phyloP scores from a whole-genome alignment of 495 filamentous ascomycete genomes.

The Hyaloscypha variabilis region DNA sequence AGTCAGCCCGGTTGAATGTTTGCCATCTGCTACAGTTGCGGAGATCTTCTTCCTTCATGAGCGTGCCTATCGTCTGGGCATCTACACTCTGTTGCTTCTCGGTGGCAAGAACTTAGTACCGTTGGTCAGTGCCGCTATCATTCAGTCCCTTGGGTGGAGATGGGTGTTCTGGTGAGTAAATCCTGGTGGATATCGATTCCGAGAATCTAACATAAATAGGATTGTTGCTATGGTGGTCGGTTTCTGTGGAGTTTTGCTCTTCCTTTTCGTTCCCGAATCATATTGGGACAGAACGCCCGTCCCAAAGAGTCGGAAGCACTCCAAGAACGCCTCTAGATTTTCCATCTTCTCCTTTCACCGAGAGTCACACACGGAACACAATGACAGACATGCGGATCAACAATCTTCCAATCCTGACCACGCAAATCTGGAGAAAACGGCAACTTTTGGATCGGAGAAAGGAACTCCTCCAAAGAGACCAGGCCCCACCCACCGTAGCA shows the following conservation, averaged over 20 bases:
- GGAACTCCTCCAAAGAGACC: slow-evolving; percentile 13
- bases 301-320: slow-evolving; percentile 49
- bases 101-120: slow-evolving; percentile 94
- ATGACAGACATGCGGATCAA: slow-evolving; percentile 4
- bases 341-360: slow-evolving; percentile 10
- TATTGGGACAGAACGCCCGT: slow-evolving; percentile 91
- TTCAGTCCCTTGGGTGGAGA: slow-evolving; percentile 77
- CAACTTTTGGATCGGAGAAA: background rate
- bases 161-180: slow-evolving; percentile 84
- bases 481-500: slow-evolving; percentile 15
- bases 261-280: slow-evolving; percentile 93
- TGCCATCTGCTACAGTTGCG: slow-evolving; percentile 92
- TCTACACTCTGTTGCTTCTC: slow-evolving; percentile 87
- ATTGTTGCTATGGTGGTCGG: slow-evolving; percentile 85
- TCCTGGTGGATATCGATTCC: background rate
- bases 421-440: slow-evolving; percentile 2
- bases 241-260: slow-evolving; percentile 71
- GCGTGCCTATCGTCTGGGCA: slow-evolving; percentile 90
- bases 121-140: slow-evolving; percentile 84
- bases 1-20: slow-evolving; percentile 89
- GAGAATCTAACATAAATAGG: slow-evolving; percentile 44
- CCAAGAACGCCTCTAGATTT: slow-evolving; percentile 23
- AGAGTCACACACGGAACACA: slow-evolving; percentile 6
- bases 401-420: slow-evolving; percentile 16
- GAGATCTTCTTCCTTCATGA: slow-evolving; percentile 98